A percentile compares a stretch with the other conserved stretches of the same genome.
Evolutionary conservation across 257 asterid species (phyloP).

Genomic region (Echium plantagineum): DNA sequence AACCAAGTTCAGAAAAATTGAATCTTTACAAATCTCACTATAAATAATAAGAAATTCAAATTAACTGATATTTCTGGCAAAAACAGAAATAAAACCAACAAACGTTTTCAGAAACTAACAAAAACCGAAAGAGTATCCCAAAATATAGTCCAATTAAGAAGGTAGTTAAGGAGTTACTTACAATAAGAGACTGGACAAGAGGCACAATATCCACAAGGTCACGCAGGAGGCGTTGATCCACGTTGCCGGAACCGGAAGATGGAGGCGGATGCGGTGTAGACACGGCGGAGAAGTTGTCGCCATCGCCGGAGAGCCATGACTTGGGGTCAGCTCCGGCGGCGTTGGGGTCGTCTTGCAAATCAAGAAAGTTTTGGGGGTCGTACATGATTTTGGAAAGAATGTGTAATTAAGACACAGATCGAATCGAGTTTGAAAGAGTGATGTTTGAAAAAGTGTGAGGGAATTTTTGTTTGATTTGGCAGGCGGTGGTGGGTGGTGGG

Average conservation of each 20-base stretch:
- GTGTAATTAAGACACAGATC: background rate
- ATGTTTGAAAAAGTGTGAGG: background rate
- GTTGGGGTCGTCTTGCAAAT: conserved; percentile 30
- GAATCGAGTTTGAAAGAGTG: background rate
- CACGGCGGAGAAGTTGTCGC: conserved; percentile 26
- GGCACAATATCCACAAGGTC: conserved; percentile 83
- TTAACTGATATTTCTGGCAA: too few relatives aligned
- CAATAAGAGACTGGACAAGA: conserved; percentile 86
- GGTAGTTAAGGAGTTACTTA: conserved; percentile 19
- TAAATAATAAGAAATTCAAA: too few relatives aligned
- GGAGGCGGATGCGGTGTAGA: conserved; percentile 42
- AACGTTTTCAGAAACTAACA: too few relatives aligned
- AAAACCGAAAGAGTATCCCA: too few relatives aligned
- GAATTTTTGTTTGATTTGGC: background rate
- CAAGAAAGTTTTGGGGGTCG: conserved; percentile 29
- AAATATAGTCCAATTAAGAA: background rate
- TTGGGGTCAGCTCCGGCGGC: conserved; percentile 44
- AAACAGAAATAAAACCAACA: too few relatives aligned
- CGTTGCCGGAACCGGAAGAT: conserved; percentile 50
- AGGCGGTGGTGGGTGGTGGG: background rate
- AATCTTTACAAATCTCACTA: too few relatives aligned
- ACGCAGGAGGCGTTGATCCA: conserved; percentile 58
- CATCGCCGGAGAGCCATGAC: conserved; percentile 64
- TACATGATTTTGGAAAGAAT: conserved; percentile 3
- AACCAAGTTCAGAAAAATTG: too few relatives aligned